These are phyloP conservation scores for Jimgerdemannia flammicorona DNA, from an alignment of 192 early-diverging fungal species.

Conservation along the genomic window DNA sequence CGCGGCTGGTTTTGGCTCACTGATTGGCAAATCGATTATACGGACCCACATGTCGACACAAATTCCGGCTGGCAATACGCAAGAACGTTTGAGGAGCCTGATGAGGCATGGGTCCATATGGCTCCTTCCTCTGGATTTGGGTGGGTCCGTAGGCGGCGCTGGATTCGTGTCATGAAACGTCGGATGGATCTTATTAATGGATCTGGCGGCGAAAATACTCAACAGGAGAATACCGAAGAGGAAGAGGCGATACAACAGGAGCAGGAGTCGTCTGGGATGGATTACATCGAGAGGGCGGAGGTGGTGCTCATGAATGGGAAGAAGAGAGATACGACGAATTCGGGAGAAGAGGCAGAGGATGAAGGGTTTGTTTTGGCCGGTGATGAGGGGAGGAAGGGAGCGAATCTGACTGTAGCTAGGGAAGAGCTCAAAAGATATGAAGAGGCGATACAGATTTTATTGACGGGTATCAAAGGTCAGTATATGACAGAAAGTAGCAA, in stretches of 20 bases:
- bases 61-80: constrained; percentile 75
- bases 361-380: neutral
- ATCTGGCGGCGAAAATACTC: neutral
- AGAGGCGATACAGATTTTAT: constrained; percentile 58
- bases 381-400: constrained; percentile 15
- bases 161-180: constrained; percentile 77
- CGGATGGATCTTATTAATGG: constrained; percentile 38
- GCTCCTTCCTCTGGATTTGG: constrained; percentile 42
- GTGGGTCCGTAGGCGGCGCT: constrained; percentile 67
- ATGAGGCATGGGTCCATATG: constrained; percentile 46
- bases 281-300: constrained; percentile 18
- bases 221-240: neutral
- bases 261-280: neutral
- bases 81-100: constrained; percentile 47
- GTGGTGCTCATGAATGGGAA: constrained; percentile 4
- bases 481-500: neutral
- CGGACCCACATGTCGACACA: constrained; percentile 53
- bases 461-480: constrained; percentile 62
- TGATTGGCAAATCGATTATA: constrained; percentile 72
- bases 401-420: constrained; percentile 11
- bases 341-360: constrained; percentile 4
- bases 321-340: neutral
- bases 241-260: neutral
- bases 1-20: constrained; percentile 76
- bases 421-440: constrained; percentile 47